These are phyloP conservation scores for Fusarium multiceps DNA, from an alignment of 2,329 filamentous ascomycete genomes.

Conservation along the genomic window DNA sequence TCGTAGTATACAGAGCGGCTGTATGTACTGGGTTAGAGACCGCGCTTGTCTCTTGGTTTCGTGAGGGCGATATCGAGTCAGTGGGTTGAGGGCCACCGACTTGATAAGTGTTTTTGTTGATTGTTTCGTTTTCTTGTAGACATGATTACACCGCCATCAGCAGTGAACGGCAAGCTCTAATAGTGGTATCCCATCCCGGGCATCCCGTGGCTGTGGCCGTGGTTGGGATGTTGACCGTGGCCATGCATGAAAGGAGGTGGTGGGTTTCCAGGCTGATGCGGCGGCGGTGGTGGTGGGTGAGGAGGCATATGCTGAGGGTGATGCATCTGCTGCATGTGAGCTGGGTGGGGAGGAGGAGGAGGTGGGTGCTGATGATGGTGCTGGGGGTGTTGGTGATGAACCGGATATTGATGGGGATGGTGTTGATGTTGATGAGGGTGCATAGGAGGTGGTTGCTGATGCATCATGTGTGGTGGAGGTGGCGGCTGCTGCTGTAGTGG, in stretches of 20 bases:
- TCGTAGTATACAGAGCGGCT: conserved; percentile 42
- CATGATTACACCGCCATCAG: background rate
- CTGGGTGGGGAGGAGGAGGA: conserved; percentile 16
- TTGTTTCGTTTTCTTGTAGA: background rate
- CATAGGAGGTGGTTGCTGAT: conserved; percentile 31
- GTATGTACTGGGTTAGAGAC: conserved; percentile 36
- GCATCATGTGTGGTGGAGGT: conserved; percentile 24
- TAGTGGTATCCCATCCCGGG: conserved; percentile 47
- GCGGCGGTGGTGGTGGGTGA: conserved; percentile 35
- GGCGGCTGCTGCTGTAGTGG: conserved; percentile 28
- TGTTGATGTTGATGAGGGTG: conserved; percentile 31
- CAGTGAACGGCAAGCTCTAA: conserved; percentile 2
- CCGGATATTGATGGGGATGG: conserved; percentile 31
- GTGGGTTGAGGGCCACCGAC: background rate
- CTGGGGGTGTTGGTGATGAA: conserved; percentile 25
- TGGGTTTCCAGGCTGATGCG: conserved; percentile 38
- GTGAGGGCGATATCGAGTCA: conserved; percentile 30
- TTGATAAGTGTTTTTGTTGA: conserved; percentile 22
- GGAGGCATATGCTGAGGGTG: conserved; percentile 38
- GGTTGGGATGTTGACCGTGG: conserved; percentile 26
- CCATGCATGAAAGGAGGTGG: conserved; percentile 40
- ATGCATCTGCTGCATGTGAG: conserved; percentile 33
- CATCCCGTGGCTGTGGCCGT: conserved; percentile 37
- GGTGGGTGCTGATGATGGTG: conserved; percentile 29
- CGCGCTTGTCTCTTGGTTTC: conserved; percentile 11